Conservation (phyloP, 2,329 filamentous ascomycete genomes). For the Xylaria multiplex region DNA sequence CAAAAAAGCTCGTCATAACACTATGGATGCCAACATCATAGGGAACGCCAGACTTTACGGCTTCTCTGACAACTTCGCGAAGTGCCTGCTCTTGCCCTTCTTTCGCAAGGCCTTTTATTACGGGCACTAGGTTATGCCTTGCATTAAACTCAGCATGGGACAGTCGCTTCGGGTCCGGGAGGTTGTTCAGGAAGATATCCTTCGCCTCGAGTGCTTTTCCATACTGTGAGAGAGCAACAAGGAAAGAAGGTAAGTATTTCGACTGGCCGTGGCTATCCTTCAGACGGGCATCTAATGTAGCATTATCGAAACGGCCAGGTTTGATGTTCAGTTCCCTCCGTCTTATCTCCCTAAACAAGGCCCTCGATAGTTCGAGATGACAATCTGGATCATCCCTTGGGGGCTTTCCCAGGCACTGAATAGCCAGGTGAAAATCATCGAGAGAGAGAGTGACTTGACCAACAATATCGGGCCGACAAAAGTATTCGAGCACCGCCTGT, state of each 20-base stretch:
- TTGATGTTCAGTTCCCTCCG: constrained; percentile 32
- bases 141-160: constrained; percentile 46
- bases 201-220: constrained; percentile 48
- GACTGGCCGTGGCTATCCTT: constrained; percentile 20
- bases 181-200: constrained; percentile 40
- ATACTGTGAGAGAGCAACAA: constrained; percentile 46
- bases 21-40: constrained; percentile 60
- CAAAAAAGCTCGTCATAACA: constrained; percentile 71
- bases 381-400: constrained; percentile 57
- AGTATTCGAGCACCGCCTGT: constrained; percentile 68
- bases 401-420: constrained; percentile 55
- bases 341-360: constrained; percentile 55
- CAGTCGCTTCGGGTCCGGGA: constrained; percentile 8
- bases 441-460: constrained; percentile 46
- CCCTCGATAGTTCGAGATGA: constrained; percentile 60
- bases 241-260: constrained; percentile 42
- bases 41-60: constrained; percentile 58
- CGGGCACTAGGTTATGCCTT: constrained; percentile 57
- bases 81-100: constrained; percentile 69
- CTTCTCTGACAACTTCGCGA: constrained; percentile 62
- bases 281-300: constrained; percentile 25
- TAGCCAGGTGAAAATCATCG: constrained; percentile 57
- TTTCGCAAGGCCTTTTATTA: constrained; percentile 70
- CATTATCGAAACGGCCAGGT: constrained; percentile 25
- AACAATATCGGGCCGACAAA: constrained; percentile 54